These are phyloP conservation scores for Mycena epipterygia DNA, from an alignment of 768 basidiomycete genomes.

Conservation along the genomic window DNA sequence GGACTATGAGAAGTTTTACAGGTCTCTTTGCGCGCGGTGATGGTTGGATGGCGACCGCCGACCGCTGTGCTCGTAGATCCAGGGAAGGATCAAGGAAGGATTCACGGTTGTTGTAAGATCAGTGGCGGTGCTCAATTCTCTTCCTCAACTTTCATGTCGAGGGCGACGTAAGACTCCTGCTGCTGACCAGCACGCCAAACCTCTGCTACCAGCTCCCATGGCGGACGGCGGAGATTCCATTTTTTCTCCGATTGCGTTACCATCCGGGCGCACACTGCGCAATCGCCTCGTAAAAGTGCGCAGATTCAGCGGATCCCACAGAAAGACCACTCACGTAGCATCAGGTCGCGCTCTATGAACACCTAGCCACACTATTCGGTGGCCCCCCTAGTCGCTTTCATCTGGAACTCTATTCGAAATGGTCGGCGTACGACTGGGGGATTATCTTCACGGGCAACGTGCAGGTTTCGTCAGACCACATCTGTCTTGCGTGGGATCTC, in stretches of 20 bases:
- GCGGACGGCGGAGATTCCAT: slow-evolving; percentile 16
- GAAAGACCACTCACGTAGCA: neutral
- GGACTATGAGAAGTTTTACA: too few species aligned
- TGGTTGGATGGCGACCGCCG: too few species aligned
- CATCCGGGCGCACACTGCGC: slow-evolving; percentile 51
- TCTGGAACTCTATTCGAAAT: slow-evolving; percentile 75
- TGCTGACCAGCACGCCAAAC: too few species aligned
- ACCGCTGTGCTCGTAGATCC: too few species aligned
- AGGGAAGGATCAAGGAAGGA: too few species aligned
- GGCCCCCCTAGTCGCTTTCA: slow-evolving; percentile 81
- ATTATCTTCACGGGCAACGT: slow-evolving; percentile 92
- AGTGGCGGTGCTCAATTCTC: too few species aligned
- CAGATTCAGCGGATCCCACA: neutral
- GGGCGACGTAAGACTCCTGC: too few species aligned
- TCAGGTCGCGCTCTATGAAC: slow-evolving; percentile 95
- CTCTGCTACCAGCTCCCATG: too few species aligned
- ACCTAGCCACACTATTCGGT: slow-evolving; percentile 73
- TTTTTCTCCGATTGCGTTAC: slow-evolving; percentile 49
- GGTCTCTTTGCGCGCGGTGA: too few species aligned
- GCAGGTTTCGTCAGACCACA: slow-evolving; percentile 73
- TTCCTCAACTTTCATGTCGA: too few species aligned
- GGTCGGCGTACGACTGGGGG: slow-evolving; percentile 86
- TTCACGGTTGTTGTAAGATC: too few species aligned
- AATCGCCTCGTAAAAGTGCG: slow-evolving; percentile 71
- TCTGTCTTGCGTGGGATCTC: slow-evolving; percentile 81